Conservation (phyloP, 2,329 filamentous ascomycete species). For the Septoria petroselini region DNA sequence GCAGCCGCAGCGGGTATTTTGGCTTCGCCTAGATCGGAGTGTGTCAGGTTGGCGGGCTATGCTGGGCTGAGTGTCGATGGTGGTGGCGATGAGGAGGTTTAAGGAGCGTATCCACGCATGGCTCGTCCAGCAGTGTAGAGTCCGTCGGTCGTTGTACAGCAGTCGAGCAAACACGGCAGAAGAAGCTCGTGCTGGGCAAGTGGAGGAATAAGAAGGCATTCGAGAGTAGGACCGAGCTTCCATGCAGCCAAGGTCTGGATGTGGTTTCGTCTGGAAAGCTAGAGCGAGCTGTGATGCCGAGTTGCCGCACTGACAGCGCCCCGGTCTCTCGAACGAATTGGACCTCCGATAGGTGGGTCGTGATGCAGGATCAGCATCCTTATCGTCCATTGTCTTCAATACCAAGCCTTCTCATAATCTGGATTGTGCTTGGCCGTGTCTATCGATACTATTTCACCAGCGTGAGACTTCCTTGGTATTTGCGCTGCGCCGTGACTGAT, state of each 20-base stretch:
- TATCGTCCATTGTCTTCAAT: conserved; percentile 6
- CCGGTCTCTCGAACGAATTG: too few species aligned
- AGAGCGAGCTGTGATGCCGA: not conserved
- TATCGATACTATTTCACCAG: not conserved
- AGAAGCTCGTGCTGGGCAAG: conserved; percentile 1
- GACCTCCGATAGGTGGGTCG: too few species aligned
- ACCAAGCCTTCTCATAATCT: conserved; percentile 9
- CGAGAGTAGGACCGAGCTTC: conserved; percentile 1
- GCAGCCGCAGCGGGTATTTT: not conserved
- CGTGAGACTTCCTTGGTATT: conserved; percentile 6
- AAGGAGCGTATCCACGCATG: not conserved
- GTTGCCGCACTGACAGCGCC: too few species aligned
- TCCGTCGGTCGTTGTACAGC: not conserved
- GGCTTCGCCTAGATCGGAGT: too few species aligned
- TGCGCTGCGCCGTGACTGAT: conserved; percentile 1
- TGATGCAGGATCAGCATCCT: not conserved
- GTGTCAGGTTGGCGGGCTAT: conserved; percentile 1
- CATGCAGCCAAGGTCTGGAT: conserved; percentile 1
- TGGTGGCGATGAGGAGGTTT: not conserved
- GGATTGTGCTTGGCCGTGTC: conserved; percentile 1
- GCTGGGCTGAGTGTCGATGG: conserved; percentile 7
- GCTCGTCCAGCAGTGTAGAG: not conserved
- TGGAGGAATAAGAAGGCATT: conserved; percentile 4
- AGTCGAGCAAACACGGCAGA: not conserved
- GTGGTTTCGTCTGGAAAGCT: not conserved